These are phyloP conservation scores for Schrenkiella parvula DNA, from an alignment of 345 rosid species.

Conservation along the genomic window DNA sequence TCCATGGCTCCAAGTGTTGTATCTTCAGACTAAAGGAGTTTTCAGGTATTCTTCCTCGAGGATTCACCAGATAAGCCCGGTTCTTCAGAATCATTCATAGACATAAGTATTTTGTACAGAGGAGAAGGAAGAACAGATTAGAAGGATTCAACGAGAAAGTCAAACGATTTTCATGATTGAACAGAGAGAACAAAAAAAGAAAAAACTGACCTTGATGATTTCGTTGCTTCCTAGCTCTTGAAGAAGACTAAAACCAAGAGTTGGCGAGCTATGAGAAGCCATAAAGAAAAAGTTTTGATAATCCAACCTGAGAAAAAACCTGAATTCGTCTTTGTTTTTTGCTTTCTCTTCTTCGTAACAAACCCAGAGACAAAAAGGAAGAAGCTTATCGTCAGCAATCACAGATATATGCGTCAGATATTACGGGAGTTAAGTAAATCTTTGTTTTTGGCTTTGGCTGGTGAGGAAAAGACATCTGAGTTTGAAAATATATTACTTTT, in stretches of 20 bases:
- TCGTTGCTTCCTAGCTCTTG: slow-evolving; percentile 29
- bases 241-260: slow-evolving; percentile 33
- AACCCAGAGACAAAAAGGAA: not conserved
- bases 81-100: slow-evolving; percentile 39
- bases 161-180: not conserved
- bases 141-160: not conserved
- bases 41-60: slow-evolving; percentile 28
- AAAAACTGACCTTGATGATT: slow-evolving; percentile 41
- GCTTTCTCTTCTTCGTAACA: slow-evolving; percentile 10
- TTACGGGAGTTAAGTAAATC: not conserved
- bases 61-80: slow-evolving; percentile 35
- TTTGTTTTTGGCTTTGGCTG: not conserved
- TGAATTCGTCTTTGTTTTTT: slow-evolving; percentile 5
- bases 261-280: slow-evolving; percentile 60
- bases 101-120: not conserved
- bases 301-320: slow-evolving; percentile 29
- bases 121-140: not conserved
- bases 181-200: not conserved
- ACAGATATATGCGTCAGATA: not conserved
- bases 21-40: slow-evolving; percentile 33
- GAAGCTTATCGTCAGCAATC: slow-evolving; percentile 16
- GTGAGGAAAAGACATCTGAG: not conserved
- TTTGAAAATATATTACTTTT: not conserved
- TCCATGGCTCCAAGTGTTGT: slow-evolving; percentile 41
- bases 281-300: slow-evolving; percentile 44